phyloP scores from a whole-genome alignment of 164 flowering plant species.

The Macadamia integrifolia region DNA sequence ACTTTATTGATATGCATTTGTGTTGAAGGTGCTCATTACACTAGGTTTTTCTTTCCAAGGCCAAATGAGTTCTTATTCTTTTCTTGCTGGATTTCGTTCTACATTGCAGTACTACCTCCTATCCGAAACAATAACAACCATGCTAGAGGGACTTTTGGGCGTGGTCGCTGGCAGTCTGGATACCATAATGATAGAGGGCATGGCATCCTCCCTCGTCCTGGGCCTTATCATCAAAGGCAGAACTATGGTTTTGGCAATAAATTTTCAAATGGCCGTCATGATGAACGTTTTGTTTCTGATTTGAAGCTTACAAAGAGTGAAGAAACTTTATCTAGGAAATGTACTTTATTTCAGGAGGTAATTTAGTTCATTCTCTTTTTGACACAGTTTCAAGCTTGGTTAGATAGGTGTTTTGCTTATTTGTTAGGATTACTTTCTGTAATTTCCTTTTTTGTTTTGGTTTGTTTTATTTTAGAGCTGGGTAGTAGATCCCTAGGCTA shows the following conservation, averaged over 20 bases:
- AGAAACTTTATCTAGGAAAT: conserved; percentile 84
- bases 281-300: conserved; percentile 92
- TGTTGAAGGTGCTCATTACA: not conserved
- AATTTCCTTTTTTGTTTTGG: too few species aligned
- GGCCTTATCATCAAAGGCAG: conserved; percentile 64
- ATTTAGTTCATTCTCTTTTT: not conserved
- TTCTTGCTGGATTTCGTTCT: not conserved
- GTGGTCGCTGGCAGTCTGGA: conserved; percentile 69
- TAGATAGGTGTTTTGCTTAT: too few species aligned
- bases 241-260: conserved; percentile 48
- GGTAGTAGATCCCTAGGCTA: too few species aligned
- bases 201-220: conserved; percentile 87
- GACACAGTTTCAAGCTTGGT: too few species aligned
- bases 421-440: too few species aligned
- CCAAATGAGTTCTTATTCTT: conserved; percentile 1
- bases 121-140: conserved; percentile 44
- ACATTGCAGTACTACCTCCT: conserved; percentile 60
- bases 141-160: conserved; percentile 55
- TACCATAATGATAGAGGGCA: conserved; percentile 67
- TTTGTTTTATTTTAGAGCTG: too few species aligned
- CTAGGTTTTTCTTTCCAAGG: not conserved
- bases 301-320: conserved; percentile 81
- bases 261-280: conserved; percentile 50
- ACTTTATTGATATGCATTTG: not conserved
- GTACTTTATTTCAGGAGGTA: conserved; percentile 81